Conservation (phyloP, 371 early-diverging fungal genomes). For the Apophysomyces sp. region DNA sequence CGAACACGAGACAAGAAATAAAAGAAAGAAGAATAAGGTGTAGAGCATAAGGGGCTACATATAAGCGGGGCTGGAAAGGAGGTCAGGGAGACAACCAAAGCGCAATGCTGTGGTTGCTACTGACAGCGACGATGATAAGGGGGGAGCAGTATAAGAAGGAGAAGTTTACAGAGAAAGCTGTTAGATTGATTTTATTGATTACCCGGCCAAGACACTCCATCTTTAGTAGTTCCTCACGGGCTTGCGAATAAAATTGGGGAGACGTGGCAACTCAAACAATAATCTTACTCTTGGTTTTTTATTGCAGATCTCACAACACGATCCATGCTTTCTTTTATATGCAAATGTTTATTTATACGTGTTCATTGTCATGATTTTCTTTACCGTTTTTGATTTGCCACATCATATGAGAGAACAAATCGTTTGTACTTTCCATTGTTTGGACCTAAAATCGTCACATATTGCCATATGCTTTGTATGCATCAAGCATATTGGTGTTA, state of each 20-base stretch:
- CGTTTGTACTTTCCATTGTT: no score
- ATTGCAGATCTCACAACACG: not conserved
- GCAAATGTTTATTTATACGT: not conserved
- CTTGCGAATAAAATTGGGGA: not conserved
- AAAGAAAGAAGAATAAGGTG: conserved; percentile 1
- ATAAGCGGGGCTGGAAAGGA: not conserved
- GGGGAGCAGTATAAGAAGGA: not conserved
- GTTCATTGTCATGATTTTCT: not conserved
- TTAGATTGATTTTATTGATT: not conserved
- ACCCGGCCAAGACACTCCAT: not conserved
- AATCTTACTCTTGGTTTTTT: not conserved
- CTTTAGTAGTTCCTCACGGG: conserved; percentile 7
- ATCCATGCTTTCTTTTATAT: not conserved
- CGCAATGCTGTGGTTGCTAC: not conserved
- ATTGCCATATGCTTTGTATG: no score
- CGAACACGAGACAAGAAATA: conserved; percentile 5
- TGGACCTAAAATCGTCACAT: no score
- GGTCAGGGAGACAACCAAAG: not conserved
- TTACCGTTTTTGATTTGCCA: not conserved
- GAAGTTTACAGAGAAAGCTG: not conserved
- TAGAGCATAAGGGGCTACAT: not conserved
- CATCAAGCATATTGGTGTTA: no score
- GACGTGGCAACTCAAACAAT: not conserved
- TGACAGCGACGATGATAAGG: not conserved
- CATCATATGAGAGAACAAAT: not conserved